Evolutionary conservation across 1,139 yeast genomes (phyloP).

Genomic region (Diutina neorugosa): DNA sequence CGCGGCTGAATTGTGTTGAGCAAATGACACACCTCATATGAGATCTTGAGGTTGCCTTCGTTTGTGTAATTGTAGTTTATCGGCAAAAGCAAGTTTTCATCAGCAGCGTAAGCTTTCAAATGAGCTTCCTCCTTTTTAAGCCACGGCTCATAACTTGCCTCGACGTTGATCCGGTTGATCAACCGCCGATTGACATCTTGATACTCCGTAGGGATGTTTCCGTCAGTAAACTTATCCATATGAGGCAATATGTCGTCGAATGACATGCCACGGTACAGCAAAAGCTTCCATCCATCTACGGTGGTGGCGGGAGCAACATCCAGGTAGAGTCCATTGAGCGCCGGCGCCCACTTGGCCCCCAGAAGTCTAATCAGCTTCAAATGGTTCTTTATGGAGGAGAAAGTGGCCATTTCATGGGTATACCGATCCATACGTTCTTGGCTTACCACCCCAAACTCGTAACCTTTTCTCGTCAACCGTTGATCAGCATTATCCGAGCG

Average conservation of each 20-base stretch:
- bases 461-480: conserved; percentile 65
- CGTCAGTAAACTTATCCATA: conserved; percentile 13
- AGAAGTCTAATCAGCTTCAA: conserved; percentile 36
- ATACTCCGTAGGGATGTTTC: conserved; percentile 10
- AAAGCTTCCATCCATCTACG: conserved; percentile 34
- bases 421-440: conserved; percentile 45
- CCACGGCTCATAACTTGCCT: conserved; percentile 77
- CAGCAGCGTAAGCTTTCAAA: conserved; percentile 69
- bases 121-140: conserved; percentile 59
- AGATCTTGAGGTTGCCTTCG: conserved; percentile 38
- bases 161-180: conserved; percentile 54
- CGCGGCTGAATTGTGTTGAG: conserved; percentile 71
- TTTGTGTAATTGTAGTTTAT: conserved; percentile 45
- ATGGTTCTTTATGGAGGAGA: conserved; percentile 30
- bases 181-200: conserved; percentile 38
- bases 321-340: conserved; percentile 8
- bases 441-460: conserved; percentile 53
- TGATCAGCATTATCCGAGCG: conserved; percentile 91
- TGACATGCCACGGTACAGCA: conserved; percentile 26
- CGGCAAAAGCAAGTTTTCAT: conserved; percentile 66
- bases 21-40: conserved; percentile 62
- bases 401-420: conserved; percentile 31
- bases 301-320: conserved; percentile 13
- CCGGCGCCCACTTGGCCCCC: conserved; percentile 54
- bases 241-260: conserved; percentile 22